These are phyloP conservation scores for Cucurbita moschata DNA, from an alignment of 306 rosid genomes.

Conservation along the genomic window DNA sequence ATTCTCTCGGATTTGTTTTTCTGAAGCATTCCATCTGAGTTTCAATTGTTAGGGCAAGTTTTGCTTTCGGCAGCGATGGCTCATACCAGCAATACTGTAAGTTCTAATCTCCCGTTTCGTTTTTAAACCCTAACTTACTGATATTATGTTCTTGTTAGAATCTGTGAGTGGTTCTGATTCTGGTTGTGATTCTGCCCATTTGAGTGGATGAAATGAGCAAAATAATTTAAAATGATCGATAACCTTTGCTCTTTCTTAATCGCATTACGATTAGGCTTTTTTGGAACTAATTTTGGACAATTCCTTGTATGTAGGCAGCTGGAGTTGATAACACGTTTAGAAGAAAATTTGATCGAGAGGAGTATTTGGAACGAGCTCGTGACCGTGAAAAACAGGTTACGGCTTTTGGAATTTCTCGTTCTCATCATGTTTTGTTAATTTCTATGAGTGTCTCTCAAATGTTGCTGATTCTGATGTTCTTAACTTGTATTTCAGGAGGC, in stretches of 20 bases:
- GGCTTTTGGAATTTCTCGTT: neutral
- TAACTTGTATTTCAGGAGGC: constrained; percentile 1
- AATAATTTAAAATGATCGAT: neutral
- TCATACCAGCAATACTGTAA: constrained; percentile 46
- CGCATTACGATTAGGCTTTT: neutral
- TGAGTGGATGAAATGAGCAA: neutral
- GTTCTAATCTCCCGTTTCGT: constrained; percentile 5
- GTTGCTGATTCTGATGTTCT: neutral
- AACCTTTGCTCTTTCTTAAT: neutral
- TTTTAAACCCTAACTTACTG: neutral
- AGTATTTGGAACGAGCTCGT: constrained; percentile 81
- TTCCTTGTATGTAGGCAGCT: constrained; percentile 27
- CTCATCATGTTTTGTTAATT: neutral
- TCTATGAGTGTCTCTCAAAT: neutral
- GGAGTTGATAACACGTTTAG: constrained; percentile 90
- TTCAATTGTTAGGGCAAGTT: neutral
- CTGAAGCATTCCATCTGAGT: neutral
- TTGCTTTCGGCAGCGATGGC: constrained; percentile 30
- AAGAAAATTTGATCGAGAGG: constrained; percentile 92
- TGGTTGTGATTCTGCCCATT: neutral
- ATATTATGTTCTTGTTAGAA: neutral
- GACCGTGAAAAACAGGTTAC: constrained; percentile 80
- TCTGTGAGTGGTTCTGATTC: neutral
- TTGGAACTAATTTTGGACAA: neutral
- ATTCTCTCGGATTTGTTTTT: neutral